Percentiles rank a stretch among this genome's conserved stretches.
Evolutionary conservation across 768 basidiomycete genomes (phyloP).

Genomic region (Lentinula edodes): DNA sequence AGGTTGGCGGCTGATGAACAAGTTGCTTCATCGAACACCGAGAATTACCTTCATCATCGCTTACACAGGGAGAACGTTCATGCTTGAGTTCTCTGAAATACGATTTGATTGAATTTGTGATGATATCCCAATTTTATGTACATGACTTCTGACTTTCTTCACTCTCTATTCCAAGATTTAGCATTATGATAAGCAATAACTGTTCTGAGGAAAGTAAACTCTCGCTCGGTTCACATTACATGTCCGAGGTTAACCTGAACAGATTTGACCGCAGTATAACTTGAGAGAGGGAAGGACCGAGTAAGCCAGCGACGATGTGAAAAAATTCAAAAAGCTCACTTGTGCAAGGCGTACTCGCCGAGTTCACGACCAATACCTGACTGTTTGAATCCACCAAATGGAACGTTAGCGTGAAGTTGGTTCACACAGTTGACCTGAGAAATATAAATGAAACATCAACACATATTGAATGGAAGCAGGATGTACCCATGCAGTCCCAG

Average conservation of each 20-base stretch:
- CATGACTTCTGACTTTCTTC: too few relatives aligned
- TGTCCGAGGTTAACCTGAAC: constrained; percentile 54
- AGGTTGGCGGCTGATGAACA: too few relatives aligned
- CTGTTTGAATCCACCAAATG: constrained; percentile 74
- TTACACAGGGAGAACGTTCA: too few relatives aligned
- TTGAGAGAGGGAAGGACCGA: constrained; percentile 13
- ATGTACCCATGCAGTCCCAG: constrained; percentile 57
- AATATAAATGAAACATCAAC: background rate
- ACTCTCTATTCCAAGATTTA: too few relatives aligned
- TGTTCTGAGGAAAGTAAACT: too few relatives aligned
- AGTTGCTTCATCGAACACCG: too few relatives aligned
- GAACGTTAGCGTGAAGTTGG: constrained; percentile 41
- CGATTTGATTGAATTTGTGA: too few relatives aligned
- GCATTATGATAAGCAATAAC: too few relatives aligned
- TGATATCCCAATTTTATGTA: too few relatives aligned
- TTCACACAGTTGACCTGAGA: constrained; percentile 38
- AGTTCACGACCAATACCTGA: constrained; percentile 67
- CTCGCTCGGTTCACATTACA: constrained; percentile 11
- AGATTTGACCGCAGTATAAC: constrained; percentile 55
- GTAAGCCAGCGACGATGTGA: background rate
- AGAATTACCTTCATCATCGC: too few relatives aligned
- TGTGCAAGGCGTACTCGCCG: constrained; percentile 56
- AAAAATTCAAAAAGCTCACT: constrained; percentile 27
- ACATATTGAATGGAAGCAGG: background rate
- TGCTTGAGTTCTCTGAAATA: too few relatives aligned